These are phyloP conservation scores for Candida vartiovaarae DNA, from an alignment of 805 yeast genomes.

Conservation along the genomic window DNA sequence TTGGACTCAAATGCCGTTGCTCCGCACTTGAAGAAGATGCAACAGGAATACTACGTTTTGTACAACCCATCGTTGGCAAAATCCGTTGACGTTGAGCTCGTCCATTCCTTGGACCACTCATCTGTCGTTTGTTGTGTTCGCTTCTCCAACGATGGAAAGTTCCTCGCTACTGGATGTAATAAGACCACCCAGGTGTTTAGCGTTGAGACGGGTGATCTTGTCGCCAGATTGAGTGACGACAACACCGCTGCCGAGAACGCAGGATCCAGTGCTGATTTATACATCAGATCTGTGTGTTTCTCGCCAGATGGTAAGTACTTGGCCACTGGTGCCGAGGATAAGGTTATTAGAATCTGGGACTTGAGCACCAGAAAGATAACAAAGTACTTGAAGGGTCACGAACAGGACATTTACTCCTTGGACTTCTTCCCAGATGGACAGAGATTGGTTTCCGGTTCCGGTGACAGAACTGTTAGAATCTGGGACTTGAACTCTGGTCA, in stretches of 20 bases:
- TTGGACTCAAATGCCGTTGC: constrained; percentile 74
- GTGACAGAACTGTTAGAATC: constrained; percentile 92
- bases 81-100: constrained; percentile 75
- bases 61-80: constrained; percentile 83
- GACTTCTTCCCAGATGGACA: constrained; percentile 94
- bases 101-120: constrained; percentile 85
- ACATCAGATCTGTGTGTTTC: constrained; percentile 92
- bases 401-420: constrained; percentile 93
- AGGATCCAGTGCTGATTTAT: constrained; percentile 62
- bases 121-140: constrained; percentile 96
- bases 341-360: constrained; percentile 93
- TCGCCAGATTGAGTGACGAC: constrained; percentile 84
- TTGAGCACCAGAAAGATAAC: constrained; percentile 77
- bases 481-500: constrained; percentile 93
- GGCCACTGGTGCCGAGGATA: constrained; percentile 93
- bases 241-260: constrained; percentile 36
- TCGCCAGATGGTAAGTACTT: constrained; percentile 90
- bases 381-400: constrained; percentile 86
- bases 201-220: constrained; percentile 84
- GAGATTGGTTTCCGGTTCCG: constrained; percentile 89
- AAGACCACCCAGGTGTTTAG: constrained; percentile 91
- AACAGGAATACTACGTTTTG: constrained; percentile 77
- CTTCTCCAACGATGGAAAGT: constrained; percentile 86
- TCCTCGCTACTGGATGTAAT: constrained; percentile 94
- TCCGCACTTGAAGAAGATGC: constrained; percentile 73